Base-by-base conservation (phyloP, 768 basidiomycete genomes). In the Xerocomellus chrysenteron region DNA sequence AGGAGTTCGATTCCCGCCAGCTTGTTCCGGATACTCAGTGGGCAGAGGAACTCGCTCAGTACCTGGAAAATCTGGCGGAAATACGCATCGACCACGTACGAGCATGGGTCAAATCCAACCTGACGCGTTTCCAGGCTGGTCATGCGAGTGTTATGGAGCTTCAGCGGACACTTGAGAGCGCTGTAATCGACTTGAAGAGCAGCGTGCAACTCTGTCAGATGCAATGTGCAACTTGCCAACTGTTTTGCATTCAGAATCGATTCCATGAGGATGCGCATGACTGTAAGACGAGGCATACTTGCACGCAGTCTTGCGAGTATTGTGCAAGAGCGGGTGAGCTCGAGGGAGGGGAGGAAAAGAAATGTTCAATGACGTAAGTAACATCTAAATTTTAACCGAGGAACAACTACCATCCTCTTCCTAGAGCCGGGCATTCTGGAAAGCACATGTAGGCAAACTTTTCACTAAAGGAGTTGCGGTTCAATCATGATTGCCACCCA, bases 351-450 rank as follows among this genome's bases (percentile, higher is more conserved):
- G 60, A 57, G 39, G 62, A 57, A 12, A 73, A 72, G 57, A 37
- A 48, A 17, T 86, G 84, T 57, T 69, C 78, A 12, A 74, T 79
- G 58, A 70, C 67, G 83, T 84, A 62, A 60, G 82, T 72, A 4
- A 32, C 11, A 21, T 26, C 33, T 14, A 10, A 10, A 40, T 14
- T n/a, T 35, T 43, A 43, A 11, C 35, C 11, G 4, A 9, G 14
- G 19, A 19, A 24, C 16, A 2, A 6, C 50, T 4, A 52, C 17
- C 28, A 32, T 46, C 35, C 21, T 32, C 13, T 49, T 30, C 13
- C 3, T 46, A 85, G 83, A 3, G 84, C 83, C 45, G 84, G 84
- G 0, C 85, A 85, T 63, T 63, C 76, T 36, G 82, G 80, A 17
- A 71, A 71, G 12, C 84, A 85, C 56, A 70, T 84, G 84, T 85